Evolutionary conservation across 331 rosid species (phyloP), one percentile per base, ranked within the genome.

Genomic region (Stylosanthes scabra): DNA sequence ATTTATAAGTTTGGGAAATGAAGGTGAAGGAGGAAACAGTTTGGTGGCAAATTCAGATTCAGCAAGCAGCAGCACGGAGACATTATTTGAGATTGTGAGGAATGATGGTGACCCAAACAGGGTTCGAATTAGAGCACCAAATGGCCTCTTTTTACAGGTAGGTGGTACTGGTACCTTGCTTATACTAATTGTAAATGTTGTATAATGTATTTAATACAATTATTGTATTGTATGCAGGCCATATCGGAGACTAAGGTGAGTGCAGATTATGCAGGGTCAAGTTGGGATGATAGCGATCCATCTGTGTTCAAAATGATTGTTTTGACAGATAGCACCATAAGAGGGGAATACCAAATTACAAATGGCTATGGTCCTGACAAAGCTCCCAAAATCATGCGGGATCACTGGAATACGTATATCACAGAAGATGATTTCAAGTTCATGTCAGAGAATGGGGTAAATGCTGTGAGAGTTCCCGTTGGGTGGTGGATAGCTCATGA

Each of bases 401-500:
- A 86, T 52, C 93, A 90, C 56, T 70, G 96, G 89, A 82, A 68
- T 7, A 72, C 83, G n/a, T 90, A 84, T 54, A 86, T 90, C 58
- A 80, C 83, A 0, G 91, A 88, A 63, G 93, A 84, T 1, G 96
- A 90, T 78, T 90, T 90, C 83, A 74, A 11, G 16, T 90, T 82
- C 88, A 82, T 90, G 85, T 86, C 88, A 63, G 74, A 66, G n/a
- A 88, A 76, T 51, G 91, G 93, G 7, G 27, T 90, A 78, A 86
- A 76, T 66, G 91, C 86, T 0, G 96, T 88, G 6, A 84, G 96
- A 66, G 70, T 90, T 50, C 96, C 96, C 0, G 89, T 90, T 2
- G 96, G 96, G 10, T 90, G 93, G 96, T 90, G 96, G 91, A 88
- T 83, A 63, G 83, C 88, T 20, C 74, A 68, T 6, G 96, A 87